A percentile compares a stretch with the other conserved stretches of the same genome.
Conservation (phyloP, 768 basidiomycete species). For the Neoboletus brunneissimus region DNA sequence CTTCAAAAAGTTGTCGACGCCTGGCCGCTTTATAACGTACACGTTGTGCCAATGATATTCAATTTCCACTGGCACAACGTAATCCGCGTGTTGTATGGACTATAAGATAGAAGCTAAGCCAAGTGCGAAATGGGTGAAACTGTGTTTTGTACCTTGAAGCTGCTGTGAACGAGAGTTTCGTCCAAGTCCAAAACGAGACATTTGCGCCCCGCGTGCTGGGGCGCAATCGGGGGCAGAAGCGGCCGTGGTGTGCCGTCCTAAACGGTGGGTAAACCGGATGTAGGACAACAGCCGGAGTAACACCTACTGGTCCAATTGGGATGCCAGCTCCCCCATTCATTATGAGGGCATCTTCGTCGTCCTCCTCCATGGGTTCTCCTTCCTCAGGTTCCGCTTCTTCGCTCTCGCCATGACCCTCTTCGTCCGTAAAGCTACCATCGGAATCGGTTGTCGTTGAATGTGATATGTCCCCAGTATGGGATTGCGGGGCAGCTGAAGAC, state of each 20-base stretch:
- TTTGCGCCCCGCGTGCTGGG: conserved; percentile 83
- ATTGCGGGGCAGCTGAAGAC: conserved; percentile 23
- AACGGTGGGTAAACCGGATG: conserved; percentile 2
- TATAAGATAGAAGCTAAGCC: conserved; percentile 32
- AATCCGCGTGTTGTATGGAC: conserved; percentile 95
- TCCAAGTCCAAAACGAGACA: conserved; percentile 96
- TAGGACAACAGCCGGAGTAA: background rate
- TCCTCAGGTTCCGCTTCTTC: conserved; percentile 65
- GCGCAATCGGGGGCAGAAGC: conserved; percentile 79
- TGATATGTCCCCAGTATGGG: conserved; percentile 30
- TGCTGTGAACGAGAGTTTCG: conserved; percentile 95
- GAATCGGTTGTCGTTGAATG: conserved; percentile 34
- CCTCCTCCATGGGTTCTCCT: conserved; percentile 62
- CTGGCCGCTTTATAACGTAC: conserved; percentile 97
- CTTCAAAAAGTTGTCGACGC: conserved; percentile 94
- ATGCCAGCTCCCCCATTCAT: conserved; percentile 92
- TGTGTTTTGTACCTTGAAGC: conserved; percentile 78
- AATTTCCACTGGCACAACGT: conserved; percentile 98
- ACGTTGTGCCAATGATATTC: conserved; percentile 99
- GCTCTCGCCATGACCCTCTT: conserved; percentile 65
- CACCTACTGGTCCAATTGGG: conserved; percentile 83
- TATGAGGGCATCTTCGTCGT: conserved; percentile 89
- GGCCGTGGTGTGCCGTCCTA: conserved; percentile 88
- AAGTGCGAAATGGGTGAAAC: background rate
- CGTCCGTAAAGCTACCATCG: conserved; percentile 49